These are phyloP conservation scores for Arabidopsis thaliana DNA, from an alignment of 345 rosid species.

Conservation along the genomic window TAIR10.1 NC_003070.9:19207501-19208000, in stretches of 20 bases:
- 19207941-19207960: too few relatives aligned
- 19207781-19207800: constrained; percentile 52
- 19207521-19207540: constrained; percentile 57
- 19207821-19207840: constrained; percentile 52
- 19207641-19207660: constrained; percentile 55
- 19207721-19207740: constrained; percentile 15
- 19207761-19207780: constrained; percentile 49
- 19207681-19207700: constrained; percentile 43
- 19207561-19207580: constrained; percentile 22
- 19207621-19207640: constrained; percentile 53
- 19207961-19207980: constrained; percentile 33
- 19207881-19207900: constrained; percentile 58
- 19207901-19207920: constrained; percentile 40
- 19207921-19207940: background rate
- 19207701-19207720: constrained; percentile 11
- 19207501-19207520: constrained; percentile 65
- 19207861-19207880: constrained; percentile 62
- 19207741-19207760: background rate
- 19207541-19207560: background rate
- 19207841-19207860: constrained; percentile 61
- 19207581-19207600: background rate
- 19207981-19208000: constrained; percentile 56
- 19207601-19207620: background rate
- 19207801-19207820: constrained; percentile 63
- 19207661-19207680: constrained; percentile 61